Evolutionary conservation across 768 basidiomycete genomes (phyloP), one percentile per base, ranked within the genome.

Genomic region (Boletus reticulatus): DNA sequence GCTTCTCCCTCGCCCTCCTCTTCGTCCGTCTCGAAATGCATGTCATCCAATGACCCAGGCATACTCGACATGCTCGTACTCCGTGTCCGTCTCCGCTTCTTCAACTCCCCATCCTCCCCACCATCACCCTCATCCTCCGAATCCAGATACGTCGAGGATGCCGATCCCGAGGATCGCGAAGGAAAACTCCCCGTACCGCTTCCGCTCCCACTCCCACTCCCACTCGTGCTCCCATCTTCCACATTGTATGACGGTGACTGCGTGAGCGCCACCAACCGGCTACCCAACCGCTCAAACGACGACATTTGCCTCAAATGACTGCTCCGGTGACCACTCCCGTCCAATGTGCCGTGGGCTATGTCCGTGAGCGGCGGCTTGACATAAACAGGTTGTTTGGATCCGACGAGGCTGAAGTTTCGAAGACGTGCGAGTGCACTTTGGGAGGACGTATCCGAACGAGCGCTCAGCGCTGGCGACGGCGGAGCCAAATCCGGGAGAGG

Each of bases 381-480:
- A 53, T 50, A 56, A 24, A 65, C 61, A 4, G 75, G 52, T 57
- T 76, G 78, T 50, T 78, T 68, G 56, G 75, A 70, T 13, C 84
- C 77, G n/a, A 82, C 82, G n/a, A 92, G 77, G 69, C 88, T 86
- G 75, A 92, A 84, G 69, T 92, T 84, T 55, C 92, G 74, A 24
- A 97, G 69, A 9, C 92, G 83, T 9, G 88, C 83, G 13, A 92
- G 75, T 0, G 91, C 76, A 62, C 84, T 87, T 61, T 83, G 83
- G 57, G 84, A 81, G 1, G 90, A 91, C 5, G 84, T 84, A 63
- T 98, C 96, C 2, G 95, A 98, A 2, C 92, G 85, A 4, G 96
- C 97, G 53, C 93, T 95, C 36, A 99, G 80, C 0, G 96, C 89
- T 0, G 97, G 97, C 1, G 95, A 98, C 4, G 92, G 92, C 7